Conservation (phyloP, 2,329 filamentous ascomycete genomes). For the Pseudogymnoascus sp. region DNA sequence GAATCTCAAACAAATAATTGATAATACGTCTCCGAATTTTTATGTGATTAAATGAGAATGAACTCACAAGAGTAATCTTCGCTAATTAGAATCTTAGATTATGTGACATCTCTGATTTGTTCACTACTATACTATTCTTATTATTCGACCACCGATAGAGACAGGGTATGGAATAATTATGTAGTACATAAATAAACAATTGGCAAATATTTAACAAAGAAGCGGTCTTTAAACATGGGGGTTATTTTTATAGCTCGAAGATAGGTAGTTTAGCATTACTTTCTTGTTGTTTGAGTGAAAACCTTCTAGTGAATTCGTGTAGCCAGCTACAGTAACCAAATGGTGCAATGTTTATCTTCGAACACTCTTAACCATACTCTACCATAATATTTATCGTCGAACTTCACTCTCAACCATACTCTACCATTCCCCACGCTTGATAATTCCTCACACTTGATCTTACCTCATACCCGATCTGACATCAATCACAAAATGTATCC, state of each 20-base stretch:
- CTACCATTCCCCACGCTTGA: background rate
- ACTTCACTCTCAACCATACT: background rate
- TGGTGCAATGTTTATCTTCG: background rate
- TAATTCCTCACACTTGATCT: background rate
- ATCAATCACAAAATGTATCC: background rate
- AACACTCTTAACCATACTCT: too few relatives aligned
- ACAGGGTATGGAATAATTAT: background rate
- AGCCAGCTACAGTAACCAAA: background rate
- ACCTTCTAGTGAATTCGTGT: background rate
- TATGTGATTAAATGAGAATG: background rate
- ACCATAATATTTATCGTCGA: too few relatives aligned
- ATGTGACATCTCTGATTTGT: background rate
- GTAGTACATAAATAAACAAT: background rate
- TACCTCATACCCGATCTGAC: too few relatives aligned
- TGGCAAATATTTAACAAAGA: background rate
- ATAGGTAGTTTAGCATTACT: too few relatives aligned
- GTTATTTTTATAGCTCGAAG: too few relatives aligned
- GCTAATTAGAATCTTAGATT: background rate
- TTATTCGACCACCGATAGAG: background rate
- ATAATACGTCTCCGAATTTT: background rate
- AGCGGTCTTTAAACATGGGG: too few relatives aligned
- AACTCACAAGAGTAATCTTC: background rate
- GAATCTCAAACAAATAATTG: background rate
- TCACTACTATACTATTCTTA: background rate
- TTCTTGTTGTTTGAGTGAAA: background rate